Base-by-base conservation (phyloP, 805 yeast species). In the Teunomyces lycoperdinae region DNA sequence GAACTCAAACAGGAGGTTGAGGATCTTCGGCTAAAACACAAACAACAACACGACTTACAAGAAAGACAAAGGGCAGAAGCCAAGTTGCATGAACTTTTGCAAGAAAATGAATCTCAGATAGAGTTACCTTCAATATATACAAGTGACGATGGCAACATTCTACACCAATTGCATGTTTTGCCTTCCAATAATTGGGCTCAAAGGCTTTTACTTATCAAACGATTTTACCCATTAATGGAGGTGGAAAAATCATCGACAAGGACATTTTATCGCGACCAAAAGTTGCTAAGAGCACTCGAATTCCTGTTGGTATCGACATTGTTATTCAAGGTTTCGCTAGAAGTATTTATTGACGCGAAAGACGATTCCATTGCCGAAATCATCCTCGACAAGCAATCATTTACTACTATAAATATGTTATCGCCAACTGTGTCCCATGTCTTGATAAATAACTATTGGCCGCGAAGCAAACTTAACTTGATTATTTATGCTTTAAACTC, bases 171-270 rank as follows among this genome's bases (percentile, higher is more conserved):
- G 43, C 58, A 66, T 42, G 74, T 71, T 4, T 56, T 61, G 5
- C 76, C 77, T 2, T 64, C 75, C 3, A 50, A 52, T 7, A 63
- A 70, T 42, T 68, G 74, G 71, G 26, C 44, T 8, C 47, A 45
- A 11, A 40, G 55, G 9, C 42, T 49, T 11, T 30, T 36, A 3
- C 38, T 46, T n/a, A 36, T 67, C 13, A 59, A 54, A 43, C 53
- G 52, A 45, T 68, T 71, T 46, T 58, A 52, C 44, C 66, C 68
- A 1, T 45, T 52, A 42, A 39, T 70, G 31, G 61, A 61, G 26
- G 13, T 52, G 16, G 54, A 54, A 40, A 50, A 49, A 7, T 44
- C 54, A 3, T 30, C 32, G 9, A 55, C 60, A 11, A 40, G 35
- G 17, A 57, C 52, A 13, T 31, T 41, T 13, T 56, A 47, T 42